Base-by-base conservation (phyloP, 129 eudicot species). In the Escallonia herrerae region DNA sequence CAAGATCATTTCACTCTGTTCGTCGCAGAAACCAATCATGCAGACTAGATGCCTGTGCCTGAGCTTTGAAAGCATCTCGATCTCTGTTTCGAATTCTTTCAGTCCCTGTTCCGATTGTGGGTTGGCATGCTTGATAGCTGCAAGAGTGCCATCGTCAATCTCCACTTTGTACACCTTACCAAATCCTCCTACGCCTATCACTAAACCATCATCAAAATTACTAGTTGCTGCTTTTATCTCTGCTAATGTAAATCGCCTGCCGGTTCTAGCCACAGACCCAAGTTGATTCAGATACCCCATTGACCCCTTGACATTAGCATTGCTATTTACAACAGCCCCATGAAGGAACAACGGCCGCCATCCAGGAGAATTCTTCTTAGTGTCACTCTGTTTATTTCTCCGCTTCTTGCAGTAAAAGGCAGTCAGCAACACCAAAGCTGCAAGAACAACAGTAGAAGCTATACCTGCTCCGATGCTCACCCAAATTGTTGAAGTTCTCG, bases 151-250 rank as follows among this genome's bases (percentile, higher is more conserved):
- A 11, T 82, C 96, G 62, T 82, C 96, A 60, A 73, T 80, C 62
- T 76, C 81, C 42, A 87, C 93, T 69, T 80, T 85, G 67, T 68
- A 89, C 3, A 89, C 96, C 67, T 84, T 77, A 5, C 96, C 96
- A 40, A 89, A 89, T 33, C 96, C 96, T 3, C 96, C 96, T 0
- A 85, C 89, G 46, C 96, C 96, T 22, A 89, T 84, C 43, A 85
- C 74, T 44, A 80, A 58, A 63, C 77, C 77, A 39, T 89, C 89
- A 15, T 85, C 96, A 42, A 89, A 89, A 40, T 74, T 82, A 66
- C 80, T 82, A 3, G 96, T 89, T 14, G 93, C 93, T 9, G 77
- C 79, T 79, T 41, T 88, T 12, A 88, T 74, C 73, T 89, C 93
- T 39, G 84, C 69, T 54, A 89, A 59, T 3, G 90, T 80, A 41